These are phyloP conservation scores for Tulasnella sp. DNA, from an alignment of 768 basidiomycete species.

Conservation along the genomic window DNA sequence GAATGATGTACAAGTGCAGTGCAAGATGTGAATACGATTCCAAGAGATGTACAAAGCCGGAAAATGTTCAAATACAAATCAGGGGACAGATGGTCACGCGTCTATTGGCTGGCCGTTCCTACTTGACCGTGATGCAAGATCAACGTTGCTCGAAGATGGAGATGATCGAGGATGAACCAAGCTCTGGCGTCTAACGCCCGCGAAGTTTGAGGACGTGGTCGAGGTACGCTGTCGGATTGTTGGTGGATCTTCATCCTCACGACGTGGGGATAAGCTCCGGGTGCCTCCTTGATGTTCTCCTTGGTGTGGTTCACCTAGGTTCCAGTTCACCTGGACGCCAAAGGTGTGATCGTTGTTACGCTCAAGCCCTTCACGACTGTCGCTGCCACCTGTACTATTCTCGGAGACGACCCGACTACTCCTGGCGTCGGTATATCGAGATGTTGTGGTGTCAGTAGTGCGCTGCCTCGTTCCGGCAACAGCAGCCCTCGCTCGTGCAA, in stretches of 20 bases:
- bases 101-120: no score
- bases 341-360: slow-evolving; percentile 6
- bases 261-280: background rate
- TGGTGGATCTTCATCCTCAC: background rate
- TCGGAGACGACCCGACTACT: slow-evolving; percentile 8
- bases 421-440: slow-evolving; percentile 5
- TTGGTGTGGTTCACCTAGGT: background rate
- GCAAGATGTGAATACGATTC: no score
- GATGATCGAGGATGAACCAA: no score
- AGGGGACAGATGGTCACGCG: no score
- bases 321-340: slow-evolving; percentile 13
- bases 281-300: background rate
- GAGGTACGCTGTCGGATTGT: background rate
- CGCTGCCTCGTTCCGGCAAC: background rate
- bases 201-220: background rate
- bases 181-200: no score
- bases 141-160: no score
- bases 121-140: no score
- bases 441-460: background rate
- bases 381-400: background rate
- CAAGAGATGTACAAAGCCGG: no score
- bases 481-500: slow-evolving; percentile 12
- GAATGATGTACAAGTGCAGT: no score
- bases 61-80: no score
- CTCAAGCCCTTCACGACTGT: background rate